These are phyloP conservation scores for Rhodamnia argentea DNA, from an alignment of 345 rosid species.

Conservation along the genomic window DNA sequence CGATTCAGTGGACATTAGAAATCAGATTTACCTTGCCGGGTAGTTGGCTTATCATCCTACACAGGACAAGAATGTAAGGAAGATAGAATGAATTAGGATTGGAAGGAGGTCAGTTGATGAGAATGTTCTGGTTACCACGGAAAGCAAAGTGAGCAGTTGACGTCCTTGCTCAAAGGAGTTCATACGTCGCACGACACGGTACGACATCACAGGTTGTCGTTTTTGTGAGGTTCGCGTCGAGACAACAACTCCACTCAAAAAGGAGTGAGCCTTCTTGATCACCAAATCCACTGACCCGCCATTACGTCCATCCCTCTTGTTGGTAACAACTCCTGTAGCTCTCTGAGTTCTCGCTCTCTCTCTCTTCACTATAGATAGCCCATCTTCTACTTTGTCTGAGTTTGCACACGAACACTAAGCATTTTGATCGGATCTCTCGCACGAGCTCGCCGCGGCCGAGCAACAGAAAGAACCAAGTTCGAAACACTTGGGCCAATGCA, in stretches of 20 bases:
- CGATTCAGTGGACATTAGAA: too few species aligned
- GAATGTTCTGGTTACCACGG: neutral
- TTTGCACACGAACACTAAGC: neutral
- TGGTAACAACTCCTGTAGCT: neutral
- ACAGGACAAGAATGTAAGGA: neutral
- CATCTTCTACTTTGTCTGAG: neutral
- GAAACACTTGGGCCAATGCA: neutral
- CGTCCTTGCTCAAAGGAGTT: neutral
- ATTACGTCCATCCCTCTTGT: conserved; percentile 7
- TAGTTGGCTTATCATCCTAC: too few species aligned
- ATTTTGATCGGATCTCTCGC: neutral
- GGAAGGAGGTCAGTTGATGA: neutral
- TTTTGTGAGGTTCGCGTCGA: neutral
- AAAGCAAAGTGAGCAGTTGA: neutral
- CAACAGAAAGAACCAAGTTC: neutral
- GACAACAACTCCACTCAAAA: conserved; percentile 10
- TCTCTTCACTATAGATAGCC: conserved; percentile 4
- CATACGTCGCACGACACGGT: neutral
- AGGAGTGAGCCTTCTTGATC: conserved; percentile 17
- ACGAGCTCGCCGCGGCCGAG: neutral
- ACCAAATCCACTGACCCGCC: conserved; percentile 46
- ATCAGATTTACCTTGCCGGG: too few species aligned
- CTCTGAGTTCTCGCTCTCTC: neutral
- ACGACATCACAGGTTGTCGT: neutral
- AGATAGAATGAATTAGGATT: neutral